Percentiles rank a stretch among this genome's conserved stretches.
phyloP scores from a whole-genome alignment of 1,284 basidiomycete species.

The Fomitopsis schrenkii region DNA sequence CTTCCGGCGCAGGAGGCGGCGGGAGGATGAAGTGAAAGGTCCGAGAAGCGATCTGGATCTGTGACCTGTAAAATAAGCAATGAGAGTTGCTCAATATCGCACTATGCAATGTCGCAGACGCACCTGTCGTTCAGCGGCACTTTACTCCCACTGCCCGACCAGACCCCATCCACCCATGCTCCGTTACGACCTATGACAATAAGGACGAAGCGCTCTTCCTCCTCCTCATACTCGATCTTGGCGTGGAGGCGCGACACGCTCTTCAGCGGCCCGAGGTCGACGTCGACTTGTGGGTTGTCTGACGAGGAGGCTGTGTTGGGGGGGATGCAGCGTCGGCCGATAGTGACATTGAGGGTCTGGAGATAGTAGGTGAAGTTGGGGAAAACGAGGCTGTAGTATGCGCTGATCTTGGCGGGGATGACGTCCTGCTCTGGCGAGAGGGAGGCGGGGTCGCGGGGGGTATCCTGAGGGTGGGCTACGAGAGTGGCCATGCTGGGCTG shows the following conservation, averaged over 20 bases:
- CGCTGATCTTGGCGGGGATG: constrained; percentile 73
- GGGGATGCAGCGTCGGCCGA: constrained; percentile 48
- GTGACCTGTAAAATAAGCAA: constrained; percentile 59
- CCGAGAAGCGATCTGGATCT: constrained; percentile 97
- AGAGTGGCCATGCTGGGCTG: constrained; percentile 29
- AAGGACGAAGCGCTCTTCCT: constrained; percentile 86
- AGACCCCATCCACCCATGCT: constrained; percentile 96
- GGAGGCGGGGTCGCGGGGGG: constrained; percentile 27
- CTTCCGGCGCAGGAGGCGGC: constrained; percentile 65
- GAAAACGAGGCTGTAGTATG: constrained; percentile 92
- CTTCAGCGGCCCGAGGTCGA: constrained; percentile 96
- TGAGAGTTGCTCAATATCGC: not conserved
- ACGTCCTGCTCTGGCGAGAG: constrained; percentile 30
- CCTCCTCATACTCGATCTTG: constrained; percentile 88
- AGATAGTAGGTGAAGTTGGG: constrained; percentile 75
- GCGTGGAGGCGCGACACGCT: constrained; percentile 96
- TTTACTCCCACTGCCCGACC: constrained; percentile 84
- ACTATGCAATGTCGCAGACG: constrained; percentile 21
- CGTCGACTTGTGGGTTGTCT: constrained; percentile 68
- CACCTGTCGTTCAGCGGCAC: constrained; percentile 82
- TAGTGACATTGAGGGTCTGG: constrained; percentile 58
- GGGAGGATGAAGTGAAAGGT: constrained; percentile 97
- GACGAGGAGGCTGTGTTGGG: constrained; percentile 34
- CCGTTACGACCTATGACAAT: constrained; percentile 94
- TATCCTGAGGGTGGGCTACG: constrained; percentile 30